Percentiles rank a stretch among this genome's conserved stretches.
These are phyloP conservation scores for Discostella stelligera DNA, from an alignment of 352 stramenopile genomes.

Conservation along the genomic window DNA sequence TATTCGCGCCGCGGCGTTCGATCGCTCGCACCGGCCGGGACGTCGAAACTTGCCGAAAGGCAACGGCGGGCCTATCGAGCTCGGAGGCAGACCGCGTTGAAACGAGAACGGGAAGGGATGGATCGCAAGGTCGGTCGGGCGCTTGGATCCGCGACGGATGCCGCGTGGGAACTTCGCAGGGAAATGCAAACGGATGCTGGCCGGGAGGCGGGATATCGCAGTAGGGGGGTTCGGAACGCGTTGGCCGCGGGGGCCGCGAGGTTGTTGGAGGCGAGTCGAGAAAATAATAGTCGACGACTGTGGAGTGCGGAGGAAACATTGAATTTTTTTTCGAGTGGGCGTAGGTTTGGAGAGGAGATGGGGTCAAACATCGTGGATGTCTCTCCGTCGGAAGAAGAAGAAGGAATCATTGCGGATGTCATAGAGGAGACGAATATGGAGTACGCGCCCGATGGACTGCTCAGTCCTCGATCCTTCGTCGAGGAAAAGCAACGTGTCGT, in stretches of 20 bases:
- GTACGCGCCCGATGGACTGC: conserved; percentile 45
- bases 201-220: conserved; percentile 70
- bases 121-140: conserved; percentile 46
- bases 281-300: conserved; percentile 14
- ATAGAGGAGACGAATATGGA: conserved; percentile 52
- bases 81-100: conserved; percentile 56
- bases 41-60: conserved; percentile 34
- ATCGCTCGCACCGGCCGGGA: conserved; percentile 57
- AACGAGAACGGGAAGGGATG: conserved; percentile 57
- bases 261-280: conserved; percentile 47
- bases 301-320: conserved; percentile 18
- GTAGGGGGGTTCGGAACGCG: conserved; percentile 46
- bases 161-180: conserved; percentile 62
- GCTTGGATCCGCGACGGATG: conserved; percentile 58
- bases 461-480: conserved; percentile 40
- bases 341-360: conserved; percentile 26
- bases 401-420: conserved; percentile 42
- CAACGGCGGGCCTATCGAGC: conserved; percentile 62
- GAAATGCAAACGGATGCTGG: conserved; percentile 65
- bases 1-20: conserved; percentile 26
- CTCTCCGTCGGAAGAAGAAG: conserved; percentile 28
- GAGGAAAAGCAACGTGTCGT: conserved; percentile 50
- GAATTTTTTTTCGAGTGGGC: conserved; percentile 17
- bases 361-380: conserved; percentile 30
- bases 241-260: conserved; percentile 37